Base-by-base conservation (phyloP, 768 basidiomycete species). In the Trametes sanguinea region DNA sequence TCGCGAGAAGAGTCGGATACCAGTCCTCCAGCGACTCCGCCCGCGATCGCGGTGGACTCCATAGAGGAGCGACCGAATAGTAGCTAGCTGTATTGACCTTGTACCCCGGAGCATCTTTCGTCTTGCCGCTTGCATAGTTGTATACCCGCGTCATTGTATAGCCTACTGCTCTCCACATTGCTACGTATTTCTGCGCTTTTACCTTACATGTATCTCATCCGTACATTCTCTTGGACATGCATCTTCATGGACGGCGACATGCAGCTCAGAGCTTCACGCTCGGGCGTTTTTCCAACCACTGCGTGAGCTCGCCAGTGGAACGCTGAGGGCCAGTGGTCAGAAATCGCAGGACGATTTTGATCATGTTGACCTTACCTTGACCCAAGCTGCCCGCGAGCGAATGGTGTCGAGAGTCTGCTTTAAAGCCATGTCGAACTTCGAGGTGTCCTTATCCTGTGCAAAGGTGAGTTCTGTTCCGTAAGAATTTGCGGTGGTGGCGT, bases 391-490 rank as follows among this genome's bases (percentile, higher is more conserved):
- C 45, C 82, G 82, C 1, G 88, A 81, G 6, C 80, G 78, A 66
- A 94, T 84, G 1, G 78, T 79, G 67, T 94, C 93, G 67, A 92
- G 67, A 6, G 83, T 80, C 71, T 94, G 91, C 1, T 82, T 78
- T 47, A 93, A 76, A 2, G 80, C 76, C 71, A 88, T 77, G 67
- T 80, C 76, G 75, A 85, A 92, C 73, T 87, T 89, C 54, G 86
- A 85, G 6, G 80, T 85, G 73, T 91, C 85, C 74, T 85, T 88
- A 70, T 78, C 79, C 85, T 88, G 61, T 27, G 22, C 17, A 22
- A 47, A 22, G 22, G 22, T 22, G 22, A 22, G 22, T 22, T 22
- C 22, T 22, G 22, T 22, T 22, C 22, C 22, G 22, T 22, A 22
- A 22, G 8, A 9, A 32, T 16, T 8, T 22, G 22, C 22, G n/a